Conservation (phyloP, 2,329 filamentous ascomycete species). For the Helotiales sp. region DNA sequence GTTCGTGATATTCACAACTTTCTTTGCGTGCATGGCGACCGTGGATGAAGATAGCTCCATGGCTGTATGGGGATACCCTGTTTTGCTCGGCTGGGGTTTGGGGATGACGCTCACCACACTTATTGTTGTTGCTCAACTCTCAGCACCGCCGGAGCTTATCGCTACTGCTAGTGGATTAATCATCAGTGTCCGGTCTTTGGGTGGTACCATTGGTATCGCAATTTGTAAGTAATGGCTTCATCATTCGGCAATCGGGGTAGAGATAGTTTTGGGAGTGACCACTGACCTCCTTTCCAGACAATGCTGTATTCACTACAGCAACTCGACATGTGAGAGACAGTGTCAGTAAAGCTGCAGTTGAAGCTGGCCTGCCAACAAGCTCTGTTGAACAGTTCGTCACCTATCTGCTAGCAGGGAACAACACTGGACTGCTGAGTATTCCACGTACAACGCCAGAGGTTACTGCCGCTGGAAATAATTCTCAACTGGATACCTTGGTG, state of each 20-base stretch:
- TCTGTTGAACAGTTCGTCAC: background rate
- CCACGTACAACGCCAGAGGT: background rate
- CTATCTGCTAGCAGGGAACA: background rate
- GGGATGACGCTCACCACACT: constrained; percentile 39
- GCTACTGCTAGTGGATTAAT: constrained; percentile 34
- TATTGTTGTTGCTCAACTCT: constrained; percentile 41
- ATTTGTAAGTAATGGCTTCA: constrained; percentile 29
- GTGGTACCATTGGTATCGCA: constrained; percentile 50
- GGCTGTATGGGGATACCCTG: constrained; percentile 38
- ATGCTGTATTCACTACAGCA: constrained; percentile 30
- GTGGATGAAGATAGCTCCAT: constrained; percentile 25
- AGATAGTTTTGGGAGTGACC: too few species aligned
- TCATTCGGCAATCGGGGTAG: background rate
- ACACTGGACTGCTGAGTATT: background rate
- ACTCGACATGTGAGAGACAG: background rate
- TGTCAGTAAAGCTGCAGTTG: background rate
- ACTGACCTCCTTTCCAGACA: constrained; percentile 25
- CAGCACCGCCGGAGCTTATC: constrained; percentile 39
- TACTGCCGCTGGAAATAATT: background rate
- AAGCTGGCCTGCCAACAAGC: background rate
- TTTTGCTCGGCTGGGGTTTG: constrained; percentile 37
- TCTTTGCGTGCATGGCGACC: constrained; percentile 29
- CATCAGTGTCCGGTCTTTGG: constrained; percentile 43
- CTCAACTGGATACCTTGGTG: background rate
- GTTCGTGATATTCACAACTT: constrained; percentile 4